phyloP scores from a whole-genome alignment of 2,329 filamentous ascomycete genomes.

The Simplicillium aogashimaense region DNA sequence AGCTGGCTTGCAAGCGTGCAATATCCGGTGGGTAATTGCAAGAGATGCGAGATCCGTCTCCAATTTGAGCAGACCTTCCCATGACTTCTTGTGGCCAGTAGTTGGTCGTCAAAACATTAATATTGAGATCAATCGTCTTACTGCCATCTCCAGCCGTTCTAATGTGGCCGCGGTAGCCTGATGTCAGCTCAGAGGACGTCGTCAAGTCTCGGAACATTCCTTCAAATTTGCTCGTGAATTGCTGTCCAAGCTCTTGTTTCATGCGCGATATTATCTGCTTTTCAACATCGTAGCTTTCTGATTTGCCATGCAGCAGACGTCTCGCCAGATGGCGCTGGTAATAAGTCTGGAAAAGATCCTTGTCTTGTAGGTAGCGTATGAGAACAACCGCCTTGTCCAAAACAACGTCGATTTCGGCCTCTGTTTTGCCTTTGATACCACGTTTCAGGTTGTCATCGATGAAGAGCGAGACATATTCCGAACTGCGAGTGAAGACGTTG shows the following conservation, averaged over 20 bases:
- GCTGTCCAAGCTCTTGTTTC: slow-evolving; percentile 92
- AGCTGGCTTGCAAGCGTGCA: slow-evolving; percentile 67
- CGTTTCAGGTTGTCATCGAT: slow-evolving; percentile 96
- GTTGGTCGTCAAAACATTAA: slow-evolving; percentile 84
- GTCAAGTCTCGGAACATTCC: slow-evolving; percentile 98
- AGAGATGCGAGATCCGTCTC: slow-evolving; percentile 26
- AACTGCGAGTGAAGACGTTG: slow-evolving; percentile 75
- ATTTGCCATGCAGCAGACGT: slow-evolving; percentile 78
- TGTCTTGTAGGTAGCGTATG: slow-evolving; percentile 80
- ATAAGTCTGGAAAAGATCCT: slow-evolving; percentile 92
- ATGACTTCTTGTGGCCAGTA: slow-evolving; percentile 92
- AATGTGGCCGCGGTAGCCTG: slow-evolving; percentile 64
- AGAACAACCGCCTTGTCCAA: slow-evolving; percentile 85
- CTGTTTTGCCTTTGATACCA: slow-evolving; percentile 86
- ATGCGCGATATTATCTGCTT: slow-evolving; percentile 93
- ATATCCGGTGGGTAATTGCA: slow-evolving; percentile 71
- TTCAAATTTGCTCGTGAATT: slow-evolving; percentile 87
- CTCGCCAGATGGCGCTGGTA: slow-evolving; percentile 96
- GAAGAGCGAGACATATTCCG: slow-evolving; percentile 91
- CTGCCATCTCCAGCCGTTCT: slow-evolving; percentile 35
- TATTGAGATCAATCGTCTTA: slow-evolving; percentile 60
- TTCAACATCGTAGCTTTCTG: slow-evolving; percentile 84
- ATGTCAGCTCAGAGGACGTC: slow-evolving; percentile 72
- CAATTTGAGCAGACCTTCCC: slow-evolving; percentile 46
- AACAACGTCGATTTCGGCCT: slow-evolving; percentile 72